A percentile compares a stretch with the other conserved stretches of the same genome.
Conservation (phyloP, 306 rosid species). For the Citrullus mucosospermus region DNA sequence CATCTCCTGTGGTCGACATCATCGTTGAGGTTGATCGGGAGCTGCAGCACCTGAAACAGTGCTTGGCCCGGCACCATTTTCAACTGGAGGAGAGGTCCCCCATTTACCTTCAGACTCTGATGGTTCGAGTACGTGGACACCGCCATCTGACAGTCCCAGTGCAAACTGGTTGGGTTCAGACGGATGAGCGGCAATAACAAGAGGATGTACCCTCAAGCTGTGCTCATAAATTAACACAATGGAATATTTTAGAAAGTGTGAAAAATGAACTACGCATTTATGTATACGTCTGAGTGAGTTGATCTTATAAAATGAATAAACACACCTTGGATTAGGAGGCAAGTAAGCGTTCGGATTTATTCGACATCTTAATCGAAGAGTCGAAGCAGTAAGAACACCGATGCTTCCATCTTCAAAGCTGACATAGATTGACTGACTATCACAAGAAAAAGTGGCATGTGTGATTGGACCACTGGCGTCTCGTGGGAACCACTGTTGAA, state of each 20-base stretch:
- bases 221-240: constrained; percentile 15
- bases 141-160: constrained; percentile 85
- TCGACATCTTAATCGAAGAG: constrained; percentile 84
- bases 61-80: constrained; percentile 93
- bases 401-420: constrained; percentile 93
- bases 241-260: neutral
- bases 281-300: neutral
- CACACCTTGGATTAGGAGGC: constrained; percentile 72
- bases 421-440: constrained; percentile 77
- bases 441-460: constrained; percentile 90
- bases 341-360: constrained; percentile 70
- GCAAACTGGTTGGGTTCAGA: constrained; percentile 90
- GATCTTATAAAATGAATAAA: constrained; percentile 3
- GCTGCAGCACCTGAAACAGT: constrained; percentile 41
- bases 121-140: constrained; percentile 87
- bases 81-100: constrained; percentile 84
- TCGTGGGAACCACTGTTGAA: constrained; percentile 49
- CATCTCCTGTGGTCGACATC: constrained; percentile 14
- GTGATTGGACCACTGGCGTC: constrained; percentile 91
- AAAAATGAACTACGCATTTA: neutral
- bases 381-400: constrained; percentile 66
- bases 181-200: constrained; percentile 95
- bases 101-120: constrained; percentile 88
- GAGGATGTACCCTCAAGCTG: constrained; percentile 65
- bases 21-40: constrained; percentile 80